phyloP scores from a whole-genome alignment of 768 basidiomycete genomes.

The Lactarius evosmus region DNA sequence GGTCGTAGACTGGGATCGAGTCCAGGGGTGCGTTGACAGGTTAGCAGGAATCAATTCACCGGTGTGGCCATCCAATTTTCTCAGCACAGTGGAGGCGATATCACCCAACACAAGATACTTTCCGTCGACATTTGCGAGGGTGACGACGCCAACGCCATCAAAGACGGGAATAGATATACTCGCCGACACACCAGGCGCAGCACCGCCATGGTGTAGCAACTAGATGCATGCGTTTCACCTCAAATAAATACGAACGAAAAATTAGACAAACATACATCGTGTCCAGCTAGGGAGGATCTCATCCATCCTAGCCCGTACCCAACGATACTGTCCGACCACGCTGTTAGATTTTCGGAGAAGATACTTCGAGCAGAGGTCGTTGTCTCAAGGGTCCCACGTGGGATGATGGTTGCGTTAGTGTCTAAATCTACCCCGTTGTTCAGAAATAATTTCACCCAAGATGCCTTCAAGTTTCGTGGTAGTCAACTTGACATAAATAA shows the following conservation, averaged over 20 bases:
- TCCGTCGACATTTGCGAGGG: constrained; percentile 13
- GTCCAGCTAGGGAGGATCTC: constrained; percentile 39
- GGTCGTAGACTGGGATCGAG: not conserved
- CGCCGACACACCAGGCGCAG: constrained; percentile 6
- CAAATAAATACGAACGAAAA: not conserved
- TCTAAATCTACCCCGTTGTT: constrained; percentile 36
- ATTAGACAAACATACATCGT: constrained; percentile 36
- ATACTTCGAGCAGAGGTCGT: constrained; percentile 36
- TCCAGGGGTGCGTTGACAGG: not conserved
- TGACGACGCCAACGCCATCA: too few species aligned
- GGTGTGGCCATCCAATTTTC: not conserved
- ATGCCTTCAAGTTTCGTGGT: constrained; percentile 33
- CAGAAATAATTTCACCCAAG: too few species aligned
- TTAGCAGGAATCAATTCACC: too few species aligned
- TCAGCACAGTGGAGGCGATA: not conserved
- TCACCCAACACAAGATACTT: not conserved
- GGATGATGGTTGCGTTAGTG: constrained; percentile 36
- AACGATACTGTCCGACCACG: constrained; percentile 21
- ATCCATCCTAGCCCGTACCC: constrained; percentile 47
- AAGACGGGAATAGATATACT: not conserved
- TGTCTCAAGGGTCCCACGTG: constrained; percentile 33
- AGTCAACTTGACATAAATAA: not conserved
- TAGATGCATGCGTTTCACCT: too few species aligned
- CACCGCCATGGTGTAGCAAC: constrained; percentile 4
- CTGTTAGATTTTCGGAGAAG: constrained; percentile 13